These are phyloP conservation scores for Fraxinus albicans DNA, from an alignment of 305 asterid species.

Conservation along the genomic window DNA sequence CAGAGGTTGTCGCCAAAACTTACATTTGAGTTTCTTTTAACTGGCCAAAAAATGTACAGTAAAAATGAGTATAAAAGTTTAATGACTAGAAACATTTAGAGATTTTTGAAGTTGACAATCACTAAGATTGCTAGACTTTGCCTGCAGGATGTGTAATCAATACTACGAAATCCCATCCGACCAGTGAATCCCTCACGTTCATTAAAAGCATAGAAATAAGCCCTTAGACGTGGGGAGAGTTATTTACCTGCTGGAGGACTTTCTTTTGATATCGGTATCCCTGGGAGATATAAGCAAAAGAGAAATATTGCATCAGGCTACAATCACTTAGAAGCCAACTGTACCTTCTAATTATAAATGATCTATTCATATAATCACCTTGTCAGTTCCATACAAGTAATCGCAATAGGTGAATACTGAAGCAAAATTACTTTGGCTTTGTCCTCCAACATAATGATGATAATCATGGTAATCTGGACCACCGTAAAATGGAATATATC, in stretches of 20 bases:
- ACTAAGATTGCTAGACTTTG: no score
- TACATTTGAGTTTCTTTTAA: background rate
- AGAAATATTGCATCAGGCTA: conserved; percentile 20
- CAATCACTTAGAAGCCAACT: background rate
- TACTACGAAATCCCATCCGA: background rate
- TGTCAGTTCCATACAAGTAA: conserved; percentile 93
- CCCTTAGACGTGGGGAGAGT: background rate
- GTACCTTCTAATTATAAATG: conserved; percentile 3
- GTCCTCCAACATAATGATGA: conserved; percentile 90
- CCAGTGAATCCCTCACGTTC: background rate
- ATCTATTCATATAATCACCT: conserved; percentile 43
- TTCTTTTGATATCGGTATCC: conserved; percentile 92
- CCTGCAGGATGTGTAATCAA: background rate
- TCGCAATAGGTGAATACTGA: conserved; percentile 91
- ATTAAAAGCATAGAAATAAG: background rate
- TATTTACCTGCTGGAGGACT: conserved; percentile 79
- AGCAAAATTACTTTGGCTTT: conserved; percentile 87
- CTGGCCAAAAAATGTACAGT: background rate
- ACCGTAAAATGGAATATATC: conserved; percentile 88
- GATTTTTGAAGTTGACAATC: background rate
- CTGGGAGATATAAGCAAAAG: conserved; percentile 36
- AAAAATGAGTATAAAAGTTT: background rate
- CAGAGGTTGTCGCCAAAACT: background rate
- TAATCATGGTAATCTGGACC: conserved; percentile 96
- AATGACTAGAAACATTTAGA: background rate